Percentiles rank a stretch among this genome's conserved stretches.
These are phyloP conservation scores for Camellia granthamiana DNA, from an alignment of 148 eudicot species.

Conservation along the genomic window DNA sequence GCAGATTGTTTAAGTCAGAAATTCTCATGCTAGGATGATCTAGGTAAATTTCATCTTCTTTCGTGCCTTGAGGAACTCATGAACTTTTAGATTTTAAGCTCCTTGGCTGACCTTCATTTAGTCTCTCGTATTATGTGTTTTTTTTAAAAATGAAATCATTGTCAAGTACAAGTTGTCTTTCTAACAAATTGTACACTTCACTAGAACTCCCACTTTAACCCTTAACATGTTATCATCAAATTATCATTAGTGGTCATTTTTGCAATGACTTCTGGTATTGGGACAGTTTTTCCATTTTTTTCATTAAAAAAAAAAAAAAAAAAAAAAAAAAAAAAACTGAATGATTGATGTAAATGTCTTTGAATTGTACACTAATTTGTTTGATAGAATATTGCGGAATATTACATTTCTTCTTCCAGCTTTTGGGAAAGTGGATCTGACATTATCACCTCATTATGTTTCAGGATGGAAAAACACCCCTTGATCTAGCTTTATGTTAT, in stretches of 20 bases:
- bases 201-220: not conserved
- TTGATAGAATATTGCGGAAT: not conserved
- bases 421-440: not conserved
- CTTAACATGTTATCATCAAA: not conserved
- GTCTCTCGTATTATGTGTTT: not conserved
- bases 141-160: not conserved
- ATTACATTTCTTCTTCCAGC: not conserved
- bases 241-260: not conserved
- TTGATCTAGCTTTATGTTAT: constrained; percentile 78
- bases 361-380: not conserved
- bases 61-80: not conserved
- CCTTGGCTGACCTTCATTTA: not conserved
- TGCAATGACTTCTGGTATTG: not conserved
- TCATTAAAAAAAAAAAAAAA: too few relatives aligned
- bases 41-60: not conserved
- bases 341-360: not conserved
- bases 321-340: not conserved
- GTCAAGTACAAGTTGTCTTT: not conserved
- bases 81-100: not conserved
- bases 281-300: not conserved
- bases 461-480: constrained; percentile 82
- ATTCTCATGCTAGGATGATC: not conserved
- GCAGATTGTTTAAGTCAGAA: not conserved
- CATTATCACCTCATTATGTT: not conserved
- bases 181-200: not conserved